Evolutionary conservation across 495 filamentous ascomycete genomes (phyloP), one percentile per base, ranked within the genome.

Genomic region (Penicillium cataractarum): DNA sequence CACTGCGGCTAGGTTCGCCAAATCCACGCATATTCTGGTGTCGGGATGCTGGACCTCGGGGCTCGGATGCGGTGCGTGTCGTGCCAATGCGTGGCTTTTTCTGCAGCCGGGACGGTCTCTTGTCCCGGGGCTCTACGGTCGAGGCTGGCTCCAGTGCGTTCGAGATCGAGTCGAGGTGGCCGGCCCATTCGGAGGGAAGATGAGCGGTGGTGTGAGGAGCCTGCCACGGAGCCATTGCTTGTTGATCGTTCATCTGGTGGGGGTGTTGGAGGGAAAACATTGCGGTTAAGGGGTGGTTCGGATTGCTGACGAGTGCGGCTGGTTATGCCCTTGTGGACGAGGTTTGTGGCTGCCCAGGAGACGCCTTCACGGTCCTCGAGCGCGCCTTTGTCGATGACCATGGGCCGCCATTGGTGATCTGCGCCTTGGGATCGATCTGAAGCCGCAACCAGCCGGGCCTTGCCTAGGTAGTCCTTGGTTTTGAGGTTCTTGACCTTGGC

Each of bases 401-500:
- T 51, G 6, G 70, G 70, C 7, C 44, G 64, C 70, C 70, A 73
- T 55, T 71, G 63, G 21, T 66, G 61, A 55, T 73, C 65, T 42
- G 65, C 46, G 9, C 55, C 61, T 31, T 71, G 70, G 9, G 61
- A 74, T 0, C 86, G 81, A 66, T 97, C 92, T 17, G 92, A 89
- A n/a, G 93, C 89, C 21, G 95, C 95, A n/a, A 99, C 89, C 44
- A 99, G 79, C 48, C 92, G 83, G 19, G 96, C 92, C 72, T 97
- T 98, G 33, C 95, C 95, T 5, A 99, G 86, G 71, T 99, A 99
- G 69, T 98, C 92, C 74, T 97, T 97, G 24, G 91, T 87, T 78
- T 97, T 96, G 65, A 99, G 82, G 68, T 99, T 99, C 74, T 94
- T 96, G 57, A 99, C 95, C 75, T 99, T 99, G 63, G 96, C 93